Percentiles rank a stretch among this genome's conserved stretches.
Conservation (phyloP, 108 stramenopile species). For the Craspedostauros australis region DNA sequence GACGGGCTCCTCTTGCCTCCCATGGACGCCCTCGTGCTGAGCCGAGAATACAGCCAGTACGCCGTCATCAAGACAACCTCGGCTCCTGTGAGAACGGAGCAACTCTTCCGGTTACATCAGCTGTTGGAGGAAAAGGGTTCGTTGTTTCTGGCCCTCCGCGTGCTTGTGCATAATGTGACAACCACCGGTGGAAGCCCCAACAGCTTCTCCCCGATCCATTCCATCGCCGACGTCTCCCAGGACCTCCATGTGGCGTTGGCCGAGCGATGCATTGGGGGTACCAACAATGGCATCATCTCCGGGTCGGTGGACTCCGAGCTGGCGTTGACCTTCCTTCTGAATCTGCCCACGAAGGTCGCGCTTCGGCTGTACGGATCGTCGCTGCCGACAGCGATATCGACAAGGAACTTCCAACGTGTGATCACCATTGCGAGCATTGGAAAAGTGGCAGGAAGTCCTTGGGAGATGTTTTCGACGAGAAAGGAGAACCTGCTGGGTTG, state of each 20-base stretch:
- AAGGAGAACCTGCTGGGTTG: slow-evolving; percentile 23
- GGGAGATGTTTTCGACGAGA: slow-evolving; percentile 21
- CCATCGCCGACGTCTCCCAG: slow-evolving; percentile 12
- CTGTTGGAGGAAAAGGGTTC: too few relatives aligned
- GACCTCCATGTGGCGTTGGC: slow-evolving; percentile 24
- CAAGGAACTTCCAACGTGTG: slow-evolving; percentile 59
- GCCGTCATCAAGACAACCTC: too few relatives aligned
- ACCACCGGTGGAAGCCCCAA: too few relatives aligned
- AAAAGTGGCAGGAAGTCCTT: slow-evolving; percentile 35
- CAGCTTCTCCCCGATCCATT: too few relatives aligned
- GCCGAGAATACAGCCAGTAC: slow-evolving; percentile 48
- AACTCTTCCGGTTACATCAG: too few relatives aligned
- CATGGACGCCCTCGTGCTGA: slow-evolving; percentile 30
- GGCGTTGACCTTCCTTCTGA: slow-evolving; percentile 55
- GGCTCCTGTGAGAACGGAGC: too few relatives aligned
- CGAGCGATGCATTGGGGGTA: slow-evolving; percentile 69
- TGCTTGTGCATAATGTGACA: too few relatives aligned
- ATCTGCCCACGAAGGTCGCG: slow-evolving; percentile 60
- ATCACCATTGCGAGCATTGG: slow-evolving; percentile 63
- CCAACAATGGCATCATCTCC: slow-evolving; percentile 64
- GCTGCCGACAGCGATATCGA: slow-evolving; percentile 75
- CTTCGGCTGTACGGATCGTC: slow-evolving; percentile 65
- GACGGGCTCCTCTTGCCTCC: slow-evolving; percentile 81
- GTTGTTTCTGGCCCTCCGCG: too few relatives aligned
- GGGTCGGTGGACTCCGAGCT: slow-evolving; percentile 62